phyloP scores from a whole-genome alignment of 148 eudicot species.

The Silene uniflora region DNA sequence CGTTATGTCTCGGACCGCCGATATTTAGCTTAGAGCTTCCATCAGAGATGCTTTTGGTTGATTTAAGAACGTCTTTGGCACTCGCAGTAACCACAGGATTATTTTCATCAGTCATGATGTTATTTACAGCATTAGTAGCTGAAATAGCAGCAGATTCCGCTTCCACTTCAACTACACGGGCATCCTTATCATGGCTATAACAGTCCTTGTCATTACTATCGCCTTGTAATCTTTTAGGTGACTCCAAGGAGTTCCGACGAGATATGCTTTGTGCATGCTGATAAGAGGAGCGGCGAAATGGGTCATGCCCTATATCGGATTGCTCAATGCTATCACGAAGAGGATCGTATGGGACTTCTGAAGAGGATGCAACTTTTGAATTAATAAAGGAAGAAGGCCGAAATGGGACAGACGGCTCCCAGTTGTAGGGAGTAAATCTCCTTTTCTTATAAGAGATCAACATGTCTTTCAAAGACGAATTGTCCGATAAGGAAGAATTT shows the following conservation, averaged over 20 bases:
- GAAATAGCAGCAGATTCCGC: conserved; percentile 46
- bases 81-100: conserved; percentile 31
- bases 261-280: conserved; percentile 22
- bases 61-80: conserved; percentile 36
- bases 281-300: conserved; percentile 34
- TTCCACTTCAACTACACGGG: conserved; percentile 40
- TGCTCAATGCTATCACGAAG: conserved; percentile 64
- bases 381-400: conserved; percentile 49
- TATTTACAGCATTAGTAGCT: conserved; percentile 36
- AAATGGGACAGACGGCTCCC: conserved; percentile 91
- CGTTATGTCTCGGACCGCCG: conserved; percentile 33
- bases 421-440: conserved; percentile 44
- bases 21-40: conserved; percentile 24
- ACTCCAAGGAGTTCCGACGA: conserved; percentile 27
- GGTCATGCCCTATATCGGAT: conserved; percentile 30
- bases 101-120: conserved; percentile 35
- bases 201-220: conserved; percentile 28
- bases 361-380: conserved; percentile 39
- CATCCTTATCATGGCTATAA: conserved; percentile 28
- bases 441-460: conserved; percentile 27
- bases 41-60: conserved; percentile 24
- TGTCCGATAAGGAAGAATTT: conserved; percentile 31
- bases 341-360: conserved; percentile 57
- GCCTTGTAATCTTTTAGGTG: conserved; percentile 17
- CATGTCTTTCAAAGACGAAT: conserved; percentile 34